phyloP scores from a whole-genome alignment of 1,139 yeast genomes.

The Pneumocystis sp. region DNA sequence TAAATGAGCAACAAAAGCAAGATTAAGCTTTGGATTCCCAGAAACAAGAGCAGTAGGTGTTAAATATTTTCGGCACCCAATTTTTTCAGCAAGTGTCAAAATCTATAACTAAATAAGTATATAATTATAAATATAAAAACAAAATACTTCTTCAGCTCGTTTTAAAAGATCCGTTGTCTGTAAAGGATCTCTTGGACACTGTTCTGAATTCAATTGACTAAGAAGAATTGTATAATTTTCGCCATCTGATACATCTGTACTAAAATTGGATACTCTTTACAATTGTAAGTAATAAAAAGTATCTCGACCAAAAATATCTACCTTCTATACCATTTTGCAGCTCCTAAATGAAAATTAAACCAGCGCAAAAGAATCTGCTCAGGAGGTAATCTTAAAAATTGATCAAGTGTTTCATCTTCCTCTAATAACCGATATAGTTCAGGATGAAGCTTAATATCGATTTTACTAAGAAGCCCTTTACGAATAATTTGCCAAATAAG shows the following conservation, averaged over 20 bases:
- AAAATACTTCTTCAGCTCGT: constrained; percentile 66
- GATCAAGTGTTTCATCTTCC: constrained; percentile 95
- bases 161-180: constrained; percentile 52
- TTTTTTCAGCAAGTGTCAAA: constrained; percentile 70
- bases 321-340: constrained; percentile 74
- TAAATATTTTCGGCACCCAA: constrained; percentile 84
- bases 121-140: not conserved
- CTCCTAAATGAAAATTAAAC: constrained; percentile 91
- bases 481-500: constrained; percentile 97
- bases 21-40: constrained; percentile 90
- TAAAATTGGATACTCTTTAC: constrained; percentile 51
- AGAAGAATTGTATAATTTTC: constrained; percentile 84
- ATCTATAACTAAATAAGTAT: not conserved
- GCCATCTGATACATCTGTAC: constrained; percentile 82
- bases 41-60: constrained; percentile 87
- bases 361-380: constrained; percentile 93
- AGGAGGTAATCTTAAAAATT: constrained; percentile 89
- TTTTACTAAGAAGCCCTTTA: constrained; percentile 83
- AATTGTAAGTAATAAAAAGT: not conserved
- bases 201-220: constrained; percentile 73
- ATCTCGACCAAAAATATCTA: constrained; percentile 18
- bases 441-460: constrained; percentile 91
- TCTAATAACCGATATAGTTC: constrained; percentile 87
- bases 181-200: constrained; percentile 69
- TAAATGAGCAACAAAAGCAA: constrained; percentile 92